Evolutionary conservation across 2,329 filamentous ascomycete genomes (phyloP).

Genomic region (Zalaria sp.): DNA sequence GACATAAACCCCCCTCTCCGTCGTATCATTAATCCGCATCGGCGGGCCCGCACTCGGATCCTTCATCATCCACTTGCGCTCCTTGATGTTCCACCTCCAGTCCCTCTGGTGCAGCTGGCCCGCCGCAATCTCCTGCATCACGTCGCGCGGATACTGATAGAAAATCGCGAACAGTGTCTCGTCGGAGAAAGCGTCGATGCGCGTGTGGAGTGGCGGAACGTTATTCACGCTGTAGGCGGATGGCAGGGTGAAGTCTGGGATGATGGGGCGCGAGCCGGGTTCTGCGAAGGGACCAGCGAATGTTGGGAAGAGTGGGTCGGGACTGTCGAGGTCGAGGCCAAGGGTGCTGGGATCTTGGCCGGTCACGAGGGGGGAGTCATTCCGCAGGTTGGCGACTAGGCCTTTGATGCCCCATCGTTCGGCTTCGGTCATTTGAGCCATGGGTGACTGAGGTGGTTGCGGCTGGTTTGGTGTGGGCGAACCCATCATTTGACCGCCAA

Average conservation of each 20-base stretch:
- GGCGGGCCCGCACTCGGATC: slow-evolving; percentile 29
- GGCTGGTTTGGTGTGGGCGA: slow-evolving; percentile 5
- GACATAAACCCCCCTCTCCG: slow-evolving; percentile 38
- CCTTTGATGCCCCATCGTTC: slow-evolving; percentile 48
- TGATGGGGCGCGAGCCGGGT: slow-evolving; percentile 41
- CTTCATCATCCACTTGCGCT: slow-evolving; percentile 42
- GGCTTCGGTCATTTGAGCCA: slow-evolving; percentile 41
- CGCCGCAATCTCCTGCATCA: slow-evolving; percentile 52
- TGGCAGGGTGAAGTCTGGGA: slow-evolving; percentile 50
- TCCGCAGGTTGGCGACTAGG: slow-evolving; percentile 42
- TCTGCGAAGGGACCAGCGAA: slow-evolving; percentile 51
- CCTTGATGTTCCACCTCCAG: slow-evolving; percentile 41
- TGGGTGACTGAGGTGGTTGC: slow-evolving; percentile 3
- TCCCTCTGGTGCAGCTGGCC: slow-evolving; percentile 41
- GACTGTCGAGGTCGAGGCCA: slow-evolving; percentile 45
- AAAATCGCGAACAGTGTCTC: slow-evolving; percentile 59
- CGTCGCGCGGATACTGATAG: slow-evolving; percentile 52
- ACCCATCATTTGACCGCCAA: slow-evolving; percentile 4
- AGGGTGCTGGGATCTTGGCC: slow-evolving; percentile 51
- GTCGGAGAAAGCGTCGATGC: slow-evolving; percentile 20
- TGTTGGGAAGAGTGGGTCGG: slow-evolving; percentile 43
- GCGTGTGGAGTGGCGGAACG: slow-evolving; percentile 41
- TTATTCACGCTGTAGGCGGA: slow-evolving; percentile 52
- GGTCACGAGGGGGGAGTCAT: slow-evolving; percentile 41
- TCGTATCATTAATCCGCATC: slow-evolving; percentile 29